Percentiles rank a stretch among this genome's conserved stretches.
These are phyloP conservation scores for Chalaropsis ovoidea DNA, from an alignment of 2,329 filamentous ascomycete species.

Conservation along the genomic window DNA sequence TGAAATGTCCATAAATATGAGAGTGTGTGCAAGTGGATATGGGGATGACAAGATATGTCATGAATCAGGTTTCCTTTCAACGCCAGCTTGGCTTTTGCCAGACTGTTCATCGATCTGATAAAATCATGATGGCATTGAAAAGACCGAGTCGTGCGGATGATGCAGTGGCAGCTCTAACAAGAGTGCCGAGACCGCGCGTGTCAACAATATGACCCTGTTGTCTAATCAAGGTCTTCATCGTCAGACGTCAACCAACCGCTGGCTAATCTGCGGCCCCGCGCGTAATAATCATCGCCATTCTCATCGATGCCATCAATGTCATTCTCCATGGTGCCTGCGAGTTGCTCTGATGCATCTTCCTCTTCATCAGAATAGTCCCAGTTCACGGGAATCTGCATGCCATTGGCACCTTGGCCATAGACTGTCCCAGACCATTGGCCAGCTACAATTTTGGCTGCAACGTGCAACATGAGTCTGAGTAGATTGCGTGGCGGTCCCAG, in stretches of 20 bases:
- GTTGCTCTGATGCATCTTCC: conserved; percentile 29
- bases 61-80: neutral
- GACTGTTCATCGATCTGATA: neutral
- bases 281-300: conserved; percentile 25
- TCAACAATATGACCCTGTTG: neutral
- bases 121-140: neutral
- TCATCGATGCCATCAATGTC: conserved; percentile 17
- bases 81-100: neutral
- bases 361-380: conserved; percentile 54
- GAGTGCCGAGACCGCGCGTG: neutral
- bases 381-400: conserved; percentile 46
- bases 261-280: conserved; percentile 22
- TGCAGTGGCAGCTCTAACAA: neutral
- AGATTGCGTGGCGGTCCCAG: conserved; percentile 72
- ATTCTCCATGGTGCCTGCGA: neutral
- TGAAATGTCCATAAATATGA: neutral
- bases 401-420: conserved; percentile 44
- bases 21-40: neutral
- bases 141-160: neutral
- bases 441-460: conserved; percentile 63
- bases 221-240: conserved; percentile 23
- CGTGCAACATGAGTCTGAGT: conserved; percentile 66
- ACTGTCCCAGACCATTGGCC: conserved; percentile 54
- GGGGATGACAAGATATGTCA: neutral
- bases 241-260: conserved; percentile 22